Evolutionary conservation across 257 asterid species (phyloP).

Genomic region (Plectranthus barbatus): DNA sequence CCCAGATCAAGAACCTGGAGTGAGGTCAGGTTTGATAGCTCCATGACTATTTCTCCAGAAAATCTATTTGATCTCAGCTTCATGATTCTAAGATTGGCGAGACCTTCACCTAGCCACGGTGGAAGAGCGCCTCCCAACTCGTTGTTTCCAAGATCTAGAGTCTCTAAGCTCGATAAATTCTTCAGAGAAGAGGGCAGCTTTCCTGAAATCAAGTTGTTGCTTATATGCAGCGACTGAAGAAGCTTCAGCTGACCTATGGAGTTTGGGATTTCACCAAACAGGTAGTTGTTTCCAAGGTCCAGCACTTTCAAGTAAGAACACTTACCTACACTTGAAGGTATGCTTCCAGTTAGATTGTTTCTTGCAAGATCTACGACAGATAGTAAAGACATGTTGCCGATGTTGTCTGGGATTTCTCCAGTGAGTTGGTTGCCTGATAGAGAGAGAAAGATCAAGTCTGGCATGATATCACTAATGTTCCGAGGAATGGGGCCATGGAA

Average conservation of each 20-base stretch:
- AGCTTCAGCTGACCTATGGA: slow-evolving; percentile 31
- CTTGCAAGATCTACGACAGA: slow-evolving; percentile 36
- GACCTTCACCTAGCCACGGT: slow-evolving; percentile 28
- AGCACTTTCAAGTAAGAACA: slow-evolving; percentile 27
- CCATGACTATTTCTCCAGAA: slow-evolving; percentile 22
- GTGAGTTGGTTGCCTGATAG: slow-evolving; percentile 32
- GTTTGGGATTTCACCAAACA: slow-evolving; percentile 34
- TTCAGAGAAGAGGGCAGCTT: slow-evolving; percentile 30
- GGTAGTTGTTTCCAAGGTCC: slow-evolving; percentile 33
- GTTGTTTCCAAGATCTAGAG: slow-evolving; percentile 41
- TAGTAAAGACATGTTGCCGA: slow-evolving; percentile 33
- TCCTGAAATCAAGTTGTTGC: slow-evolving; percentile 32
- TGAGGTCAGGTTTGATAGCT: slow-evolving; percentile 25
- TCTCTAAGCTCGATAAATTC: slow-evolving; percentile 37
- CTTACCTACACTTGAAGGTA: slow-evolving; percentile 37
- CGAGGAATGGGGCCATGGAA: slow-evolving; percentile 36
- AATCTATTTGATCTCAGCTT: slow-evolving; percentile 31
- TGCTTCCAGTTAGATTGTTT: slow-evolving; percentile 34
- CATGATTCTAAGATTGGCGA: slow-evolving; percentile 33
- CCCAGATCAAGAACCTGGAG: slow-evolving; percentile 49
- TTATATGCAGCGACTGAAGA: slow-evolving; percentile 38
- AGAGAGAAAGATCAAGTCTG: slow-evolving; percentile 37
- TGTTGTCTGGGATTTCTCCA: slow-evolving; percentile 31
- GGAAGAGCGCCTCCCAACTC: slow-evolving; percentile 26
- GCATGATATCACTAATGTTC: slow-evolving; percentile 30